A percentile compares a stretch with the other conserved stretches of the same genome.
These are phyloP conservation scores for Phialophora macrospora DNA, from an alignment of 2,329 filamentous ascomycete genomes.

Conservation along the genomic window DNA sequence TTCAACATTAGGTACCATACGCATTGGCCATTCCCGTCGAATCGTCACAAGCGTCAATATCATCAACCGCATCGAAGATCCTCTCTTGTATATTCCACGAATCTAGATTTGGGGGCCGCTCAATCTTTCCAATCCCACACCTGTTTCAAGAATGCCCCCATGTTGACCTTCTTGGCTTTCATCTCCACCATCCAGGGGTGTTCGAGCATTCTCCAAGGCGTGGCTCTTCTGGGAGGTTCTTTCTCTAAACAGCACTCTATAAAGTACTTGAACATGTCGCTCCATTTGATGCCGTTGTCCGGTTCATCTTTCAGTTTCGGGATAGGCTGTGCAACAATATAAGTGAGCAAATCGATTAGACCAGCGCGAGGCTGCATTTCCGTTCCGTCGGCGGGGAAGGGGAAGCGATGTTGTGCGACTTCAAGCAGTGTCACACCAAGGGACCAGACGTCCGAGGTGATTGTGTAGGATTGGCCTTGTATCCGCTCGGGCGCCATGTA, in stretches of 20 bases:
- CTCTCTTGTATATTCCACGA: not conserved
- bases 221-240: conserved; percentile 81
- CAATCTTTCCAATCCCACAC: conserved; percentile 95
- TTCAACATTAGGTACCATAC: not conserved
- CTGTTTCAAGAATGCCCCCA: conserved; percentile 88
- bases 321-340: conserved; percentile 94
- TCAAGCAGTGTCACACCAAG: conserved; percentile 96
- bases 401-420: conserved; percentile 98
- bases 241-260: conserved; percentile 99
- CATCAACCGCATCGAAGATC: not conserved
- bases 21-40: not conserved
- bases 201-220: conserved; percentile 97
- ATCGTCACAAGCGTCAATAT: not conserved
- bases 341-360: conserved; percentile 92
- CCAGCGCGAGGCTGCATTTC: conserved; percentile 93
- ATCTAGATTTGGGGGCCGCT: conserved; percentile 15
- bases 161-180: conserved; percentile 94
- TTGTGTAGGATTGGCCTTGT: conserved; percentile 96
- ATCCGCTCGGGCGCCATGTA: conserved; percentile 99
- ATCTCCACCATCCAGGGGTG: conserved; percentile 99
- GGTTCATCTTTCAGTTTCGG: conserved; percentile 96
- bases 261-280: conserved; percentile 97
- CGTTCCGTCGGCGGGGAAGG: conserved; percentile 94
- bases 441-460: conserved; percentile 98
- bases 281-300: conserved; percentile 88